Conservation (phyloP, 192 early-diverging fungal species). For the Radiomyces spectabilis region DNA sequence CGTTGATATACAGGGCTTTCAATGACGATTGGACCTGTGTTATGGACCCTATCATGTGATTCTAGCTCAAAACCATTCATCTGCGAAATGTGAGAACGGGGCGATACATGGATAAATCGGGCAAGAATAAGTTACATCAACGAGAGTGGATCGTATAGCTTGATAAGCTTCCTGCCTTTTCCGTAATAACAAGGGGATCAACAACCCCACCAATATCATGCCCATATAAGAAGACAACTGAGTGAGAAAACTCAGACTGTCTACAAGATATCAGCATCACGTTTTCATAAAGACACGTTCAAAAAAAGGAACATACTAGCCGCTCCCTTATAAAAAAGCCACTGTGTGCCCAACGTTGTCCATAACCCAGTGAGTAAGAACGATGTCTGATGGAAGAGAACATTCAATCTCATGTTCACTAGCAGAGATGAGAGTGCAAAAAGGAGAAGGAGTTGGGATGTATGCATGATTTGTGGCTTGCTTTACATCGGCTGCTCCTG, state of each 20-base stretch:
- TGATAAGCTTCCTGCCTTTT: conserved; percentile 1
- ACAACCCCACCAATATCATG: conserved; percentile 27
- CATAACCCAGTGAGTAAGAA: conserved; percentile 44
- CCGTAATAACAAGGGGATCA: conserved; percentile 22
- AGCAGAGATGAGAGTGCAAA: no score
- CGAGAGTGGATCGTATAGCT: no score
- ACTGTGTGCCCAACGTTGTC: conserved; percentile 46
- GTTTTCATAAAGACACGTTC: no score
- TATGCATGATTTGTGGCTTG: no score
- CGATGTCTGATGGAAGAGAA: conserved; percentile 39
- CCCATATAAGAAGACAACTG: conserved; percentile 28
- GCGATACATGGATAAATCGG: no score
- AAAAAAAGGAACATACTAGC: conserved; percentile 38
- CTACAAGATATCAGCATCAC: no score
- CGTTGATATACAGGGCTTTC: conserved; percentile 23
- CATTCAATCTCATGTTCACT: no score
- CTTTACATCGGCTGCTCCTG: no score
- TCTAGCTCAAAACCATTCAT: background rate
- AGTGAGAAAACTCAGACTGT: conserved; percentile 21
- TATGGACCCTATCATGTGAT: conserved; percentile 4
- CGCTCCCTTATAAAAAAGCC: conserved; percentile 51
- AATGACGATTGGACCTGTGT: conserved; percentile 15
- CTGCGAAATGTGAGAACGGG: background rate
- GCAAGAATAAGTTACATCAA: no score
- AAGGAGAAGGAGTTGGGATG: no score